Evolutionary conservation across 441 rosid species (phyloP), one percentile per base, ranked within the genome.

Genomic region (Eutrema salsugineum): DNA sequence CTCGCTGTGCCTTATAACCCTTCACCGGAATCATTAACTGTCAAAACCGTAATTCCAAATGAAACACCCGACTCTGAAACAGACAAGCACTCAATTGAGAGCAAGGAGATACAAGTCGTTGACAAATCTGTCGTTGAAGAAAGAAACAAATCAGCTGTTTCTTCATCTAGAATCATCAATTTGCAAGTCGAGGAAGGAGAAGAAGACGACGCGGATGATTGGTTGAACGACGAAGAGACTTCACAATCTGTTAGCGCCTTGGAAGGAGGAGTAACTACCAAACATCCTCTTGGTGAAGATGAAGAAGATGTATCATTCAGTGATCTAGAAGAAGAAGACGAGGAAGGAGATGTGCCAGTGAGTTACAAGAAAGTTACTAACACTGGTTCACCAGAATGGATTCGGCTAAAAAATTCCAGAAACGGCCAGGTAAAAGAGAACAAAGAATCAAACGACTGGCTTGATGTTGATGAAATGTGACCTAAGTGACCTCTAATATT

Each of bases 231-330:
- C 63, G 97, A 84, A 62, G 97, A 87, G 62, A 83, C 65, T 72
- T 79, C 90, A 5, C 93, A 83, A 65, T 77, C 68, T 54, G 71
- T 63, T 73, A 78, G 61, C 68, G 63, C 62, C 53, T 78, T 72
- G 20, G 72, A 63, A 24, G 69, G 85, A 79, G 84, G 80, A 69
- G 64, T 78, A 53, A 50, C 80, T 62, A 58, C 60, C 0, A 62
- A 69, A n/a, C 65, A 27, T 48, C 86, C 72, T 15, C 47, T 84
- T 15, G 83, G 19, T 22, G 87, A 63, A 59, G 84, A 90, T 57
- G 97, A 88, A 0, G 97, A 91, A 73, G 97, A 91, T 56, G 95
- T 91, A 6, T 91, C 97, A 11, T 94, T 91, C 72, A 91, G 97
- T 82, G 99, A 94, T 80, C 88, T 94, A 3, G 97, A 88, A 65